Evolutionary conservation across 495 filamentous ascomycete species (phyloP), one percentile per base, ranked within the genome.

Genomic region (Hypoxylon trugodes): DNA sequence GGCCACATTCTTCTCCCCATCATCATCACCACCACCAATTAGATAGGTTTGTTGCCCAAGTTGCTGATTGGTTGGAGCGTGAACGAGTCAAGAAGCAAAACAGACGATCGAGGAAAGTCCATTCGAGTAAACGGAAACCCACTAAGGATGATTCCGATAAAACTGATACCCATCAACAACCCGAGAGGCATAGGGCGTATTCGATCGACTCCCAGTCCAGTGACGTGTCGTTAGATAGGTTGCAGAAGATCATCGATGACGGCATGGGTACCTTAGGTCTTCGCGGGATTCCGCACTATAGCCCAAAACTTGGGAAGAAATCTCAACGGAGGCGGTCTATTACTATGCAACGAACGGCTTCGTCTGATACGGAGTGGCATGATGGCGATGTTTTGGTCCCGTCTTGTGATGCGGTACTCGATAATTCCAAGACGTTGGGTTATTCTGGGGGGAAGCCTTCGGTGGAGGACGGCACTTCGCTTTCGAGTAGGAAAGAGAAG

Each of bases 351-450:
- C 71, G 77, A 2, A 69, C 74, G 2, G 74, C 69, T 8, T 89
- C 89, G 16, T 96, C 92, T 0, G 93, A 96, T 64, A 95, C 91
- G 1, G 93, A 97, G 46, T 88, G 85, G 62, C 80, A 84, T 10
- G 91, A 94, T 49, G 79, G 81, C 10, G 90, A 95, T 40, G 78
- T 85, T 18, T 62, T 87, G 24, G 89, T 94, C 1, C 91, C 92
- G 4, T 83, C 79, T 59, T 93, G 92, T 56, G 91, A 97, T 68
- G 90, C 82, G 10, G 71, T 85, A 3, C 83, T 97, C 25, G 92
- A 97, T 71, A 97, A 97, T 69, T 89, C 91, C 5, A 94, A 92
- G 73, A 94, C 92, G 0, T 72, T 96, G 55, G 83, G 87, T 21
- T 96, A 94, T 70, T 81, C 77, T 13, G 86, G 85, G 13, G 89